A percentile compares a stretch with the other conserved stretches of the same genome.
Conservation (phyloP, 306 rosid species). For the Ochetophila trinervis region DNA sequence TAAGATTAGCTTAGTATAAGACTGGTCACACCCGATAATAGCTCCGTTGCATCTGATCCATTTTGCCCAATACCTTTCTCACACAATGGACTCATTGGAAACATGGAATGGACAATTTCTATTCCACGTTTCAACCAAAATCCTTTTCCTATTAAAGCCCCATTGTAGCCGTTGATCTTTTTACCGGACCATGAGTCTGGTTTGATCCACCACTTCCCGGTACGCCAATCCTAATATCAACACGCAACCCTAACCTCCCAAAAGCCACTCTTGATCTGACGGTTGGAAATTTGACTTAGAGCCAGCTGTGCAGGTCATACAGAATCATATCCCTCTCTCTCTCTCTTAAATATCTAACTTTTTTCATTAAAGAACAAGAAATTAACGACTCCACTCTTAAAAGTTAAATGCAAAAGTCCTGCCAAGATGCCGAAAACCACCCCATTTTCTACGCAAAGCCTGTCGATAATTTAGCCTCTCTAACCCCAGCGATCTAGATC, state of each 20-base stretch:
- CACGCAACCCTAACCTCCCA: conserved; percentile 38
- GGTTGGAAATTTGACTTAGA: conserved; percentile 29
- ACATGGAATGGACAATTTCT: conserved; percentile 25
- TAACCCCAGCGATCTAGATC: conserved; percentile 36
- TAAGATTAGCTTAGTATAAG: not conserved
- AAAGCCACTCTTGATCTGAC: conserved; percentile 46
- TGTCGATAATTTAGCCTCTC: conserved; percentile 28
- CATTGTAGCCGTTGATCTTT: conserved; percentile 45
- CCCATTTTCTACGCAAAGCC: conserved; percentile 44
- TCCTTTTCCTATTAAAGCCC: conserved; percentile 11
- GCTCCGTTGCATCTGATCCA: conserved; percentile 9
- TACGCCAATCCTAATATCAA: conserved; percentile 8
- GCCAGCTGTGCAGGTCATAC: conserved; percentile 43
- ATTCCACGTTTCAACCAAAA: conserved; percentile 40
- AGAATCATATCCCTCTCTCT: conserved; percentile 21
- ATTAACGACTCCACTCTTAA: conserved; percentile 29
- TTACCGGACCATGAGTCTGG: conserved; percentile 13
- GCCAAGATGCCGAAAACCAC: conserved; percentile 37
- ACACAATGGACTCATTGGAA: conserved; percentile 22
- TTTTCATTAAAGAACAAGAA: conserved; percentile 28
- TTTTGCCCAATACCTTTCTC: not conserved
- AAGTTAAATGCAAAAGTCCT: conserved; percentile 26
- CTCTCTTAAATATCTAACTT: conserved; percentile 19
- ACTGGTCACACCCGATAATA: conserved; percentile 9
- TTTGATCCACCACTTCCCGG: conserved; percentile 6